Conservation (phyloP, 2,329 filamentous ascomycete species). For the Pseudogymnoascus sp. region DNA sequence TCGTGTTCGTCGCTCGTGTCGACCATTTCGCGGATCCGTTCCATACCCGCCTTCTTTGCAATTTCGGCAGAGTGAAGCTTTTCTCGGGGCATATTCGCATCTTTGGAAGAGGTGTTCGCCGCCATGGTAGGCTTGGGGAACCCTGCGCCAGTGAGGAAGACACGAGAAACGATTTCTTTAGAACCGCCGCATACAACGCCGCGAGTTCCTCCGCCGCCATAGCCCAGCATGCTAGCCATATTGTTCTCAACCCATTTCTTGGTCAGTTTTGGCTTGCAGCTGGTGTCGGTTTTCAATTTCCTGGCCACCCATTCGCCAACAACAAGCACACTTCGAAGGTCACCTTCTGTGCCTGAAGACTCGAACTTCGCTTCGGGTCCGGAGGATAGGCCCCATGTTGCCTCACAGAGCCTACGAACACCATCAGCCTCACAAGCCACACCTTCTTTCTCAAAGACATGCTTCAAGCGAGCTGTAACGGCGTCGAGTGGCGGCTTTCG, state of each 20-base stretch:
- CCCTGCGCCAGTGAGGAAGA: conserved; percentile 72
- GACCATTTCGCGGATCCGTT: conserved; percentile 66
- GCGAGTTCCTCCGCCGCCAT: conserved; percentile 64
- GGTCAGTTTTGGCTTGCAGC: conserved; percentile 45
- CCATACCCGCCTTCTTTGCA: conserved; percentile 64
- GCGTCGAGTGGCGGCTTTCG: conserved; percentile 83
- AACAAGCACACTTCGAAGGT: conserved; percentile 77
- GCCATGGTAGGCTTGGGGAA: conserved; percentile 41
- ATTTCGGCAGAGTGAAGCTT: conserved; percentile 66
- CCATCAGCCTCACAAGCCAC: conserved; percentile 85
- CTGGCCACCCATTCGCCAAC: conserved; percentile 81
- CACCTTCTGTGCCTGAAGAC: conserved; percentile 62
- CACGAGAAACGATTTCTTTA: conserved; percentile 68
- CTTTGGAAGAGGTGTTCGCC: conserved; percentile 13
- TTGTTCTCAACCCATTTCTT: conserved; percentile 71
- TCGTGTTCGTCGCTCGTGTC: conserved; percentile 74
- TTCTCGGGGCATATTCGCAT: conserved; percentile 37
- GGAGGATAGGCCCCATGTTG: conserved; percentile 70
- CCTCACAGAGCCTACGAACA: conserved; percentile 74
- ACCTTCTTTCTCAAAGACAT: conserved; percentile 81
- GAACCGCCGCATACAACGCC: conserved; percentile 64
- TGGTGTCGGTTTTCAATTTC: conserved; percentile 46
- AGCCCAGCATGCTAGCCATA: conserved; percentile 58
- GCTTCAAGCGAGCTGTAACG: conserved; percentile 72
- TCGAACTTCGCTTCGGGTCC: conserved; percentile 63